These are phyloP conservation scores for Metschnikowia anglica DNA, from an alignment of 805 yeast genomes.

Conservation along the genomic window DNA sequence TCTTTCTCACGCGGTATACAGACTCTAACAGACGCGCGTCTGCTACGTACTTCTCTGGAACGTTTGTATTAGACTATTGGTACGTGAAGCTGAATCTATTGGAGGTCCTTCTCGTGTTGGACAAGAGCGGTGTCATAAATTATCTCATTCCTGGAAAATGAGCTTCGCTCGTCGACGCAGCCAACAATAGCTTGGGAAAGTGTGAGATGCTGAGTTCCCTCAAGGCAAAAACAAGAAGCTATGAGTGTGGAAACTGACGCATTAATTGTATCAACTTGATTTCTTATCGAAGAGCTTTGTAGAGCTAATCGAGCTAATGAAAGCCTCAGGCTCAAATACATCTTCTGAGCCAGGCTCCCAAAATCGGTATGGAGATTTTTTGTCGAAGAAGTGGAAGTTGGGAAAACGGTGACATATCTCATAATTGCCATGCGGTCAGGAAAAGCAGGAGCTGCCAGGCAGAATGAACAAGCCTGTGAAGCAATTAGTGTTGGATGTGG, in stretches of 20 bases:
- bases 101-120: slow-evolving; percentile 18
- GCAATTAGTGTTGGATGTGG: slow-evolving; percentile 39
- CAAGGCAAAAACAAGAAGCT: slow-evolving; percentile 12
- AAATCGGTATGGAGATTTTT: slow-evolving; percentile 39
- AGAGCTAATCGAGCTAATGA: slow-evolving; percentile 1
- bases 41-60: neutral
- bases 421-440: slow-evolving; percentile 32
- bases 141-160: slow-evolving; percentile 19
- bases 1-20: neutral
- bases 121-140: slow-evolving; percentile 12
- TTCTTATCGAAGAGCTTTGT: slow-evolving; percentile 11
- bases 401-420: slow-evolving; percentile 32
- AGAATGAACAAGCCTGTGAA: slow-evolving; percentile 42
- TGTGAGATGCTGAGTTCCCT: slow-evolving; percentile 3
- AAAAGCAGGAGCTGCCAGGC: slow-evolving; percentile 32
- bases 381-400: slow-evolving; percentile 24
- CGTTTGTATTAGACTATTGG: slow-evolving; percentile 14
- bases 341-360: slow-evolving; percentile 43
- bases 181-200: slow-evolving; percentile 12
- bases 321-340: slow-evolving; percentile 12
- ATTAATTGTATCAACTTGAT: too few species aligned
- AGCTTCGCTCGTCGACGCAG: slow-evolving; percentile 16
- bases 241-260: too few species aligned
- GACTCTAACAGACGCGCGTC: slow-evolving; percentile 2
- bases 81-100: slow-evolving; percentile 14